Evolutionary conservation across 345 rosid species (phyloP).

Genomic region (Ceriops decandra): DNA sequence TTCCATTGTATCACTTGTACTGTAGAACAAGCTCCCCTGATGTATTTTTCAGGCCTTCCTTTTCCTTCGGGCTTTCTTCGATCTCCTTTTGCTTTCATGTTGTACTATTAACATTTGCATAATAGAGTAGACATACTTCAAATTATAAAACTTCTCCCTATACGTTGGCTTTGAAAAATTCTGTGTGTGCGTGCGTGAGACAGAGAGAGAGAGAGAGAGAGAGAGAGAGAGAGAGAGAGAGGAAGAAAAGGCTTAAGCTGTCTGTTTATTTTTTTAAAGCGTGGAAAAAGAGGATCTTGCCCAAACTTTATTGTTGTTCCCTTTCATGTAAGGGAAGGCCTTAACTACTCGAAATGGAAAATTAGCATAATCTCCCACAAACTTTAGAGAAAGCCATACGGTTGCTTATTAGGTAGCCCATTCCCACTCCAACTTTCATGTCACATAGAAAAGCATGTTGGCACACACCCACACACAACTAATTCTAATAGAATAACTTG

Average conservation of each 20-base stretch:
- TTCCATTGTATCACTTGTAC: conserved; percentile 8
- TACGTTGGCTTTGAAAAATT: neutral
- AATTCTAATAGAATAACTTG: neutral
- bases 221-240: too few relatives aligned
- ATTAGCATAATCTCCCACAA: conserved; percentile 28
- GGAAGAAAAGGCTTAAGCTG: conserved; percentile 28
- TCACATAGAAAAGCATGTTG: too few relatives aligned
- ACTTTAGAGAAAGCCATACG: conserved; percentile 11
- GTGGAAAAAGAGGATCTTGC: conserved; percentile 22
- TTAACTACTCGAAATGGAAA: conserved; percentile 42
- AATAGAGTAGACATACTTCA: conserved; percentile 18
- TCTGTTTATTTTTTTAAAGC: conserved; percentile 37
- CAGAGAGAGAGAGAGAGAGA: neutral
- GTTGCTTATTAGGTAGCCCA: too few relatives aligned
- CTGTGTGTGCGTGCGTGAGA: neutral
- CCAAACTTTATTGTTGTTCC: conserved; percentile 28
- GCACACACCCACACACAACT: neutral
- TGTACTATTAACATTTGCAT: conserved; percentile 21
- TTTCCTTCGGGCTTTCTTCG: neutral
- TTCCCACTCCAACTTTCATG: too few relatives aligned
- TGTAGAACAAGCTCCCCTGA: conserved; percentile 1
- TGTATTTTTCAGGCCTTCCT: neutral
- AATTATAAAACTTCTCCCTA: conserved; percentile 9
- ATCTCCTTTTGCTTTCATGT: neutral
- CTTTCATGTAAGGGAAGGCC: conserved; percentile 36